Evolutionary conservation across 345 rosid genomes (phyloP).

Genomic region (Anacardium occidentale): DNA sequence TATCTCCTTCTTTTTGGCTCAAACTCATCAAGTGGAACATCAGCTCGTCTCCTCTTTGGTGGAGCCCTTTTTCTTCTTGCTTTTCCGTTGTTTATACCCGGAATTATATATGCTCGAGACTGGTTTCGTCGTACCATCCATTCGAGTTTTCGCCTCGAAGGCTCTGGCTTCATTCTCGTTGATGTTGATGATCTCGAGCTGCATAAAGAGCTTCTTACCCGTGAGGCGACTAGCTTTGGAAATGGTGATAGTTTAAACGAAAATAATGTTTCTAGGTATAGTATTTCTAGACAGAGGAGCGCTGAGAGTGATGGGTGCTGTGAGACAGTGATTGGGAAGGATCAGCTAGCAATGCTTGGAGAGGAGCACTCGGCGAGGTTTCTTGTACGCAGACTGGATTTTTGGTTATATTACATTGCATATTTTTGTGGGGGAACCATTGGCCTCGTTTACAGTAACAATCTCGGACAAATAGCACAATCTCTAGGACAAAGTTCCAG

Average conservation of each 20-base stretch:
- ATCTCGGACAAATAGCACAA: constrained; percentile 91
- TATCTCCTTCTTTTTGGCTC: constrained; percentile 77
- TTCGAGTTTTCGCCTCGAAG: constrained; percentile 55
- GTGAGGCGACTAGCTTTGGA: constrained; percentile 40
- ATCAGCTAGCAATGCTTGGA: constrained; percentile 63
- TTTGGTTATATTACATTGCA: constrained; percentile 81
- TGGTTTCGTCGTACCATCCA: constrained; percentile 68
- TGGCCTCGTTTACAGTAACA: constrained; percentile 94
- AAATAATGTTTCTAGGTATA: constrained; percentile 20
- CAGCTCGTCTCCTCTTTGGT: constrained; percentile 53
- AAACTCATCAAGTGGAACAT: constrained; percentile 23
- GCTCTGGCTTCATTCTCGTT: constrained; percentile 74
- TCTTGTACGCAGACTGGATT: constrained; percentile 72
- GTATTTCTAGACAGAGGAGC: constrained; percentile 27
- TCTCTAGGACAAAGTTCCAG: constrained; percentile 63
- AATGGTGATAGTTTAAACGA: constrained; percentile 31
- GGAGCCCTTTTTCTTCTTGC: constrained; percentile 78
- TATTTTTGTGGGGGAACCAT: constrained; percentile 95
- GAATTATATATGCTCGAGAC: constrained; percentile 65
- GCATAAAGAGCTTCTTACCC: constrained; percentile 62
- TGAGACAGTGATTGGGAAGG: constrained; percentile 47
- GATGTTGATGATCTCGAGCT: constrained; percentile 85
- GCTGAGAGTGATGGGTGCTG: constrained; percentile 42
- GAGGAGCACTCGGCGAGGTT: constrained; percentile 59
- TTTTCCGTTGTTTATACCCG: constrained; percentile 73